Conservation (phyloP, 1,284 basidiomycete species). For the Ceratorhiza oryzae-sativae region DNA sequence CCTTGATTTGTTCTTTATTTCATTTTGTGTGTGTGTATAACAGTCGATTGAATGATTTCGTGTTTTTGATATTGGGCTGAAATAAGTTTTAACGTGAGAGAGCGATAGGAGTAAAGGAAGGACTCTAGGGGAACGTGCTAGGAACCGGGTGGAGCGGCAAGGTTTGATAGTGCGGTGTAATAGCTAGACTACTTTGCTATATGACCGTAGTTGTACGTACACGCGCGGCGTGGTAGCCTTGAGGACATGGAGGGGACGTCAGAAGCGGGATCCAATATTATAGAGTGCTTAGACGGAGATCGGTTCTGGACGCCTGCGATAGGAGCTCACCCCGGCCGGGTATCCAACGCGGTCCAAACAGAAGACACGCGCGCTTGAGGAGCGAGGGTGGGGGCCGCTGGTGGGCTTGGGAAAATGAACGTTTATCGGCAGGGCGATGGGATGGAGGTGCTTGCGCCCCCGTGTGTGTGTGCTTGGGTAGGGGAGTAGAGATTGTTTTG, state of each 20-base stretch:
- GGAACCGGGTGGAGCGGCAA: neutral
- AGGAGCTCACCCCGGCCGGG: slow-evolving; percentile 3
- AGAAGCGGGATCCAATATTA: neutral
- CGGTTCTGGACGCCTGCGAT: neutral
- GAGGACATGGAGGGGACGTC: neutral
- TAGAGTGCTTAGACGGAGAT: neutral
- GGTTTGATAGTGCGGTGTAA: neutral
- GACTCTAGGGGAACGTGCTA: neutral
- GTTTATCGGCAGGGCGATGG: too few species aligned
- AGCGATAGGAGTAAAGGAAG: neutral
- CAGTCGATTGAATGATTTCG: neutral
- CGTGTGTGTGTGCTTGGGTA: neutral
- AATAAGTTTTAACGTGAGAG: neutral
- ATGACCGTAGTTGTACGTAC: too few species aligned
- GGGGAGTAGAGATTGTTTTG: slow-evolving; percentile 19
- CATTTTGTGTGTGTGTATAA: slow-evolving; percentile 20
- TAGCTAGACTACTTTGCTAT: neutral
- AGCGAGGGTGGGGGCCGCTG: too few species aligned
- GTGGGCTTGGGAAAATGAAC: too few species aligned
- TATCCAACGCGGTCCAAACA: slow-evolving; percentile 15
- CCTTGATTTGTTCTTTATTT: neutral
- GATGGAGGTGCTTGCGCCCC: neutral
- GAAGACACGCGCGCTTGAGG: neutral
- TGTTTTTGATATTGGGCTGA: neutral
- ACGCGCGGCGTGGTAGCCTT: neutral